phyloP scores from a whole-genome alignment of 371 early-diverging fungal species.

The Syncephalastrum monosporum region DNA sequence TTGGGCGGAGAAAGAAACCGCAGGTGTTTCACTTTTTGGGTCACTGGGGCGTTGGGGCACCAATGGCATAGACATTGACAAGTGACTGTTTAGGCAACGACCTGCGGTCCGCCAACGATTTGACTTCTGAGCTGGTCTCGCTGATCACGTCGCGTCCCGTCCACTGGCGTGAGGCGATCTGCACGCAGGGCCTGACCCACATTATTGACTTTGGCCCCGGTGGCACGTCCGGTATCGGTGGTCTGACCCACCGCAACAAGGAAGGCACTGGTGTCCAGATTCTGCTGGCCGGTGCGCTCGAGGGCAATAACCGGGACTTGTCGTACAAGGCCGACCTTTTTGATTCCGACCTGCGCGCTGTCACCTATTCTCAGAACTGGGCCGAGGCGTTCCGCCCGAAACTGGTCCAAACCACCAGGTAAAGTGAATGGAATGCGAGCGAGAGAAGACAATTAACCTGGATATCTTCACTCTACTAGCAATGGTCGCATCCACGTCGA shows the following conservation, averaged over 20 bases:
- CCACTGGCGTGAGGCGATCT: slow-evolving; percentile 87
- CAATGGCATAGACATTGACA: slow-evolving; percentile 5
- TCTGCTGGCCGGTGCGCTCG: slow-evolving; percentile 72
- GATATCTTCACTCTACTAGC: slow-evolving; percentile 8
- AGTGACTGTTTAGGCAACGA: slow-evolving; percentile 56
- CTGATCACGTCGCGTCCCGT: slow-evolving; percentile 83
- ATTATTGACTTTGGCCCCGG: slow-evolving; percentile 95
- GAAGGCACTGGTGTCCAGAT: slow-evolving; percentile 95
- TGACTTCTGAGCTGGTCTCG: slow-evolving; percentile 74
- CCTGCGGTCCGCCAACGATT: slow-evolving; percentile 50
- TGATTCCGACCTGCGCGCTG: slow-evolving; percentile 76
- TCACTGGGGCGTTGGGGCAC: slow-evolving; percentile 46
- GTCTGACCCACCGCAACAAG: slow-evolving; percentile 90
- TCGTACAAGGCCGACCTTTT: slow-evolving; percentile 85
- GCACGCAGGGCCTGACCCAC: slow-evolving; percentile 73
- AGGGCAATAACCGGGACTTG: slow-evolving; percentile 67
- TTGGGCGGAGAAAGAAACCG: slow-evolving; percentile 3
- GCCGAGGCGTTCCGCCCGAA: slow-evolving; percentile 85
- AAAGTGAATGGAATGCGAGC: slow-evolving; percentile 8
- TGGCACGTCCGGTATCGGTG: slow-evolving; percentile 85
- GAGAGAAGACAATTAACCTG: too few species aligned
- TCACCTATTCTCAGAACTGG: slow-evolving; percentile 89
- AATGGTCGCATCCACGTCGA: slow-evolving; percentile 84
- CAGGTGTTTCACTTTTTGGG: slow-evolving; percentile 13
- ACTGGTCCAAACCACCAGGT: slow-evolving; percentile 56